A percentile compares a stretch with the other conserved stretches of the same genome.
phyloP scores from a whole-genome alignment of 2,329 filamentous ascomycete genomes.

The Exophiala oligosperma region DNA sequence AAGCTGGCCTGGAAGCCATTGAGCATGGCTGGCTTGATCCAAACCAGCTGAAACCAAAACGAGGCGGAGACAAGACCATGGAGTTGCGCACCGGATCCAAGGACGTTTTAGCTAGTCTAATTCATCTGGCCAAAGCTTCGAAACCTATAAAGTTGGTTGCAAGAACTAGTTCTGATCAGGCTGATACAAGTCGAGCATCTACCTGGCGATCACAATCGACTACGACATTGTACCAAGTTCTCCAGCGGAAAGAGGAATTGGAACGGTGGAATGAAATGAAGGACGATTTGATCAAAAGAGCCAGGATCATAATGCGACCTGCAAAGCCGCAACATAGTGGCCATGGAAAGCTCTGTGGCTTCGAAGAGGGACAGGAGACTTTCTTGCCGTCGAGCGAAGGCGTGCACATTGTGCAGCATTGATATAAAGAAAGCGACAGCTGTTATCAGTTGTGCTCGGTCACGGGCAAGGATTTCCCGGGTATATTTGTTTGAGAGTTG shows the following conservation, averaged over 20 bases:
- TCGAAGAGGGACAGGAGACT: neutral
- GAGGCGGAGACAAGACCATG: conserved; percentile 21
- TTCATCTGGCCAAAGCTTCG: conserved; percentile 45
- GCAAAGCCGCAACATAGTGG: neutral
- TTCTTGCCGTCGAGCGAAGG: neutral
- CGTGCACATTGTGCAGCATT: neutral
- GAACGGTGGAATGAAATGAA: conserved; percentile 41
- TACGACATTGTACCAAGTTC: conserved; percentile 44
- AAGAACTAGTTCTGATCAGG: neutral
- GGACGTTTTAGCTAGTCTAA: conserved; percentile 43
- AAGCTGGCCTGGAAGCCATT: conserved; percentile 25
- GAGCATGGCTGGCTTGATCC: conserved; percentile 46
- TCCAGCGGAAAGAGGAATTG: conserved; percentile 47
- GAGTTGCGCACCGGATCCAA: conserved; percentile 42
- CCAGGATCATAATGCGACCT: conserved; percentile 12
- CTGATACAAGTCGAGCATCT: neutral
- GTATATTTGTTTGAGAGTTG: no score
- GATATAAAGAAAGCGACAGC: neutral
- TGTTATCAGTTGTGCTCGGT: no score
- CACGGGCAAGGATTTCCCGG: no score
- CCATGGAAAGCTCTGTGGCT: neutral
- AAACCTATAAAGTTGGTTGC: conserved; percentile 40
- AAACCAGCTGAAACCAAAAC: conserved; percentile 12
- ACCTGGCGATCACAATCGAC: conserved; percentile 44
- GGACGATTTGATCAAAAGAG: conserved; percentile 19